phyloP scores from a whole-genome alignment of 495 filamentous ascomycete genomes.

The Neurospora sp. region DNA sequence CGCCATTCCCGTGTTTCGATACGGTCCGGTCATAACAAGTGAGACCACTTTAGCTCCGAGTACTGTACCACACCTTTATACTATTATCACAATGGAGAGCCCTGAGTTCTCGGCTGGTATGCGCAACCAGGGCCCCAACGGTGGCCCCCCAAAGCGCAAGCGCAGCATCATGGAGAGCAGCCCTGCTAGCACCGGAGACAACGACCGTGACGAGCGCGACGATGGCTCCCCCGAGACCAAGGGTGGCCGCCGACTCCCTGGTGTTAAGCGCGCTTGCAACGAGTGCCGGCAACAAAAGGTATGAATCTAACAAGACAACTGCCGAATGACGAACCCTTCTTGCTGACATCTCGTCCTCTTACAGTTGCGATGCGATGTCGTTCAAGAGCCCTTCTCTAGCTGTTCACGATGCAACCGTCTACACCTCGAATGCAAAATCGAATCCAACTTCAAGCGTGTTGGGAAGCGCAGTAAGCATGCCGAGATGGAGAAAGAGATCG shows the following conservation, averaged over 20 bases:
- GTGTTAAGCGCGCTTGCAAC: constrained; percentile 84
- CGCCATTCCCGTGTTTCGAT: neutral
- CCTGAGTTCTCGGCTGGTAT: constrained; percentile 26
- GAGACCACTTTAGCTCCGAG: neutral
- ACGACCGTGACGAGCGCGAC: constrained; percentile 58
- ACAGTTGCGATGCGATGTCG: constrained; percentile 77
- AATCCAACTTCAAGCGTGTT: constrained; percentile 86
- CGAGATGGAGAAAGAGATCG: constrained; percentile 85
- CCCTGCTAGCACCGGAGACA: constrained; percentile 55
- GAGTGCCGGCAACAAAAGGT: constrained; percentile 93
- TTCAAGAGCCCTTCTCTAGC: constrained; percentile 70
- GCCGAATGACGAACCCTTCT: neutral
- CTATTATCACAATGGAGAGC: constrained; percentile 17
- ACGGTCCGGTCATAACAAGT: neutral
- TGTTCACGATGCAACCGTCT: constrained; percentile 80
- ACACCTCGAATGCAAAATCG: constrained; percentile 82
- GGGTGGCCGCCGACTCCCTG: constrained; percentile 34
- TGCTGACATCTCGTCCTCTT: constrained; percentile 17
- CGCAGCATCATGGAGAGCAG: constrained; percentile 49
- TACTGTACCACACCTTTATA: neutral
- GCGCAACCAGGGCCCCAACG: constrained; percentile 30
- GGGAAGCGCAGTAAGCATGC: constrained; percentile 86
- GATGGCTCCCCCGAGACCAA: constrained; percentile 23
- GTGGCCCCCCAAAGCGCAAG: constrained; percentile 36
- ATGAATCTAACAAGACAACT: neutral